Percentiles rank a stretch among this genome's conserved stretches.
Conservation (phyloP, 805 yeast genomes). For the Cyberlindnera mycetangii region DNA sequence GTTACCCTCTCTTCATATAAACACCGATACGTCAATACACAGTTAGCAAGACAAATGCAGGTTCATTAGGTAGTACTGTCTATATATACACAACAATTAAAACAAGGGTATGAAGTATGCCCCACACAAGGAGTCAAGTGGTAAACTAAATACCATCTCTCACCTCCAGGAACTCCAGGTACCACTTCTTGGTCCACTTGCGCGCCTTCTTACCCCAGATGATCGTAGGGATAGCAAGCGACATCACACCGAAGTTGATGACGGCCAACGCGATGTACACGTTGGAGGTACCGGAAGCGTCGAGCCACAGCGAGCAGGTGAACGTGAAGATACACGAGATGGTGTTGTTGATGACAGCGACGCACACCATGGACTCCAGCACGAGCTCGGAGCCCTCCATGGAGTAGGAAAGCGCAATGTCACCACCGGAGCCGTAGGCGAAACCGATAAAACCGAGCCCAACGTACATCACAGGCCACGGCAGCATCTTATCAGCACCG, state of each 20-base stretch:
- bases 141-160: slow-evolving; percentile 46
- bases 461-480: slow-evolving; percentile 53
- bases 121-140: no score
- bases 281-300: slow-evolving; percentile 51
- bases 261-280: slow-evolving; percentile 61
- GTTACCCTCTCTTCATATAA: no score
- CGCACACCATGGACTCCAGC: slow-evolving; percentile 70
- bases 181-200: slow-evolving; percentile 54
- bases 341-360: slow-evolving; percentile 58
- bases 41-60: no score
- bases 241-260: slow-evolving; percentile 56
- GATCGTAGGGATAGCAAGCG: slow-evolving; percentile 54
- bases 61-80: no score
- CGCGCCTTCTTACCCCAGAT: slow-evolving; percentile 60
- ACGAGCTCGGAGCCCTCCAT: slow-evolving; percentile 74
- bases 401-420: slow-evolving; percentile 61
- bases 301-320: slow-evolving; percentile 59
- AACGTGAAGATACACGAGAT: slow-evolving; percentile 67
- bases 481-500: slow-evolving; percentile 55
- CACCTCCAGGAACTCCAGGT: slow-evolving; percentile 49
- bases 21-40: no score
- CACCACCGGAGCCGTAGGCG: slow-evolving; percentile 71
- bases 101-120: no score
- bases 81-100: no score
- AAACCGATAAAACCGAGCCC: slow-evolving; percentile 66